phyloP scores from a whole-genome alignment of 1,284 basidiomycete genomes.

The Coniferiporia sulphurascens region DNA sequence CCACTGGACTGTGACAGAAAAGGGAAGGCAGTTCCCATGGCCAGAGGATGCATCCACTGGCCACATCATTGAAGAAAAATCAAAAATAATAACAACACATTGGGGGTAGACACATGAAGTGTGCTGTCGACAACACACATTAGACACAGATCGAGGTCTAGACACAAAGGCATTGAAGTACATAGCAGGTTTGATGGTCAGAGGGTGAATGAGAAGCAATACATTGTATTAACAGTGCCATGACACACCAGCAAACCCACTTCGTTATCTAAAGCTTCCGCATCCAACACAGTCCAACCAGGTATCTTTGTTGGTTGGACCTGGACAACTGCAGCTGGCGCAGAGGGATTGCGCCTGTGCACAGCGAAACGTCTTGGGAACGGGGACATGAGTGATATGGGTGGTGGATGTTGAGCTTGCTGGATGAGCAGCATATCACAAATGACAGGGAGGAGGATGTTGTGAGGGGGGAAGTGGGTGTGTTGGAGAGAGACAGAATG shows the following conservation, averaged over 20 bases:
- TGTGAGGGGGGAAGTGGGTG: conserved; percentile 6
- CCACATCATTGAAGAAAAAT: too few relatives aligned
- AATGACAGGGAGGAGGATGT: conserved; percentile 24
- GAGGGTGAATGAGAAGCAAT: conserved; percentile 15
- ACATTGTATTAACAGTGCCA: neutral
- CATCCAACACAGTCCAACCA: conserved; percentile 61
- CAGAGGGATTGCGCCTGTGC: conserved; percentile 60
- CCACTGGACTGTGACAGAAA: too few relatives aligned
- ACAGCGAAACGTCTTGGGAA: conserved; percentile 15
- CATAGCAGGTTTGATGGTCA: conserved; percentile 46
- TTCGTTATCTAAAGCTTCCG: conserved; percentile 65
- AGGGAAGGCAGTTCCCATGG: too few relatives aligned
- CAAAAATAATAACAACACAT: conserved; percentile 59
- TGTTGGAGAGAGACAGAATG: neutral
- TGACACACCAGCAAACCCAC: conserved; percentile 59
- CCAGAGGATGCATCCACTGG: too few relatives aligned
- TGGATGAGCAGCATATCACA: conserved; percentile 60
- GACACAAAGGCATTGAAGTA: conserved; percentile 65
- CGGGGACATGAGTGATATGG: conserved; percentile 19
- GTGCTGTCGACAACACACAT: conserved; percentile 68
- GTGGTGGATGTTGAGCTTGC: conserved; percentile 42
- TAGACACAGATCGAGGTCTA: conserved; percentile 70
- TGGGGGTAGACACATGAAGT: conserved; percentile 61
- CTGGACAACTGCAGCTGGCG: conserved; percentile 51
- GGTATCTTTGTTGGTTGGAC: conserved; percentile 68